Conservation (phyloP, 139 green algal genomes). For the Chlamydomonas sp. region DNA sequence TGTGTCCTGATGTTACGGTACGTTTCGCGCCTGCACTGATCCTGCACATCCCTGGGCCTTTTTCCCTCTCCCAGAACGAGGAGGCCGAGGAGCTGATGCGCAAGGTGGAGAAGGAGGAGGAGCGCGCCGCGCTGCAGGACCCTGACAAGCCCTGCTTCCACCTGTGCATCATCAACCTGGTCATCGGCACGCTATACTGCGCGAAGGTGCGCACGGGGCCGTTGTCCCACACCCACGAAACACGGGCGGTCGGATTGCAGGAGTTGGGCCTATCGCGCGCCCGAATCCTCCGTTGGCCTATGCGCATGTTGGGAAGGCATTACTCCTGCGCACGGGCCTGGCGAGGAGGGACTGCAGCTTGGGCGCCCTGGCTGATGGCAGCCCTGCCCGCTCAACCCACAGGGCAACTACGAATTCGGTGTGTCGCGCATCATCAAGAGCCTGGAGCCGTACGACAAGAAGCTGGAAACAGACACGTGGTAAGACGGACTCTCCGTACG, state of each 20-base stretch:
- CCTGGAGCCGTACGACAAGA: constrained; percentile 86
- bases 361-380: too few relatives aligned
- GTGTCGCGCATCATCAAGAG: constrained; percentile 88
- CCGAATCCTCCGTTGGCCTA: too few relatives aligned
- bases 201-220: constrained; percentile 60
- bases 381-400: constrained; percentile 18
- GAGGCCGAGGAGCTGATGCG: constrained; percentile 93
- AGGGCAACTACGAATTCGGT: constrained; percentile 90
- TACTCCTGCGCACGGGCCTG: too few relatives aligned
- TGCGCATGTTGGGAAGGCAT: too few relatives aligned
- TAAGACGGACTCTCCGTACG: not conserved
- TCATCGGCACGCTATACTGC: constrained; percentile 95
- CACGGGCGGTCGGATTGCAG: too few relatives aligned
- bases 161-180: constrained; percentile 93
- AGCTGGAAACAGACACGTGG: constrained; percentile 86
- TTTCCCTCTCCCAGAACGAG: constrained; percentile 70
- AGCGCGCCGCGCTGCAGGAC: constrained; percentile 46
- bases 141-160: constrained; percentile 79
- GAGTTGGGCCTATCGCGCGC: too few relatives aligned
- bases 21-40: too few relatives aligned
- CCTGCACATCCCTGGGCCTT: too few relatives aligned
- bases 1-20: too few relatives aligned
- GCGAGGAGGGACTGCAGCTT: too few relatives aligned
- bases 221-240: not conserved
- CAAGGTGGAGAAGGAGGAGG: constrained; percentile 86